Percentiles rank a stretch among this genome's conserved stretches.
Conservation (phyloP, 129 eudicot species). For the Oenanthe sinensis region DNA sequence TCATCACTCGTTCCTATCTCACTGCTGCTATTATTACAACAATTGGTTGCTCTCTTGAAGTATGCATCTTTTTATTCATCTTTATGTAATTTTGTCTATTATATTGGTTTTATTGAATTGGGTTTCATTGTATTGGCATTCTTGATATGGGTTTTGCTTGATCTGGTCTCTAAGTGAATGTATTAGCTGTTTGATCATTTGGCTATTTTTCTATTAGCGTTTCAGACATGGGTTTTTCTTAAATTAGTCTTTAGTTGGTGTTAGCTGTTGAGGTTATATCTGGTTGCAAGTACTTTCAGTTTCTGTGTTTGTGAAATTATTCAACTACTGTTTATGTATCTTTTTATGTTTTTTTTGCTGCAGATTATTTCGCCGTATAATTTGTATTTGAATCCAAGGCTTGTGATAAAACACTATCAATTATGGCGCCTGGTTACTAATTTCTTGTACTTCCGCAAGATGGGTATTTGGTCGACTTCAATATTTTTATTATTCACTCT, state of each 20-base stretch:
- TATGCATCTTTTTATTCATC: conserved; percentile 4
- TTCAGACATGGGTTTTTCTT: background rate
- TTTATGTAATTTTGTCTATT: no score
- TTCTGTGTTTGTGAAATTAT: background rate
- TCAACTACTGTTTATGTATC: background rate
- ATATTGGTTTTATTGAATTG: background rate
- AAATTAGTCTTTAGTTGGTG: background rate
- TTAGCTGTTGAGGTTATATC: background rate
- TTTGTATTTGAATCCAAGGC: conserved; percentile 77
- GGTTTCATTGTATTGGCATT: background rate
- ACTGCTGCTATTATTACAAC: conserved; percentile 85
- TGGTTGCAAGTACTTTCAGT: no score
- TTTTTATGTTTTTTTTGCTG: conserved; percentile 13
- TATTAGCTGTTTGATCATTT: background rate
- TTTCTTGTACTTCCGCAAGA: conserved; percentile 79
- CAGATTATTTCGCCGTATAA: conserved; percentile 90
- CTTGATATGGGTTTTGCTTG: no score
- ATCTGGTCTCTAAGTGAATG: background rate
- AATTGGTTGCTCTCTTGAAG: conserved; percentile 89
- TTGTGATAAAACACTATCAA: conserved; percentile 81
- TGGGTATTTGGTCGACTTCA: conserved; percentile 44
- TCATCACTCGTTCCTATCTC: conserved; percentile 28
- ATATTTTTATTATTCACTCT: background rate
- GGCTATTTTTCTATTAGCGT: background rate
- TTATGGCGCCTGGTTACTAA: conserved; percentile 86